Conservation (phyloP, 192 early-diverging fungal species). For the Mortierella antarctica region DNA sequence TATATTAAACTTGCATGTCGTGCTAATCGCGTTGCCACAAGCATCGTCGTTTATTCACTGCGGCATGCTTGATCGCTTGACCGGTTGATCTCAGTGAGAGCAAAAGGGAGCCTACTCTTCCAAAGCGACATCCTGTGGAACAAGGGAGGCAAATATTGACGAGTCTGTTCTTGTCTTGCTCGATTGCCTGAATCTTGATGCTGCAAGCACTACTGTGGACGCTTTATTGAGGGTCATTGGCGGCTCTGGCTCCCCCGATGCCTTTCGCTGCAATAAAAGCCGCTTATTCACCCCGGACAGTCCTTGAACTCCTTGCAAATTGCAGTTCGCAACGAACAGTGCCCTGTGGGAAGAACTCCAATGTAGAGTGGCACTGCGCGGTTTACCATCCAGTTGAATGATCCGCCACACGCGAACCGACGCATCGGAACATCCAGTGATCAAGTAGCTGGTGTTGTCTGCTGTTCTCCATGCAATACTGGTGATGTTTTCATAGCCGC, state of each 20-base stretch:
- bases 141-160: too few relatives aligned
- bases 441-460: background rate
- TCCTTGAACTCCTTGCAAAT: background rate
- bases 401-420: slow-evolving; percentile 2
- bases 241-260: background rate
- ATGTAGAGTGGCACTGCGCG: background rate
- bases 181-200: background rate
- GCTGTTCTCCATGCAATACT: background rate
- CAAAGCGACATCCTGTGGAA: too few relatives aligned
- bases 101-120: too few relatives aligned
- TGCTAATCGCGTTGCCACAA: background rate
- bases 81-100: too few relatives aligned
- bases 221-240: background rate
- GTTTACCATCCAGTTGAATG: background rate
- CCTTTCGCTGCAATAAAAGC: background rate
- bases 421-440: background rate
- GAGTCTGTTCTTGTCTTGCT: too few relatives aligned
- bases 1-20: too few relatives aligned
- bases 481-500: too few relatives aligned
- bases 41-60: too few relatives aligned
- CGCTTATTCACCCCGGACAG: background rate
- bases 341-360: background rate
- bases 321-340: background rate
- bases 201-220: too few relatives aligned
- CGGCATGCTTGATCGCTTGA: too few relatives aligned